A percentile compares a stretch with the other conserved stretches of the same genome.
These are phyloP conservation scores for Blastocystis sp. DNA, from an alignment of 352 stramenopile species.

Conservation along the genomic window DNA sequence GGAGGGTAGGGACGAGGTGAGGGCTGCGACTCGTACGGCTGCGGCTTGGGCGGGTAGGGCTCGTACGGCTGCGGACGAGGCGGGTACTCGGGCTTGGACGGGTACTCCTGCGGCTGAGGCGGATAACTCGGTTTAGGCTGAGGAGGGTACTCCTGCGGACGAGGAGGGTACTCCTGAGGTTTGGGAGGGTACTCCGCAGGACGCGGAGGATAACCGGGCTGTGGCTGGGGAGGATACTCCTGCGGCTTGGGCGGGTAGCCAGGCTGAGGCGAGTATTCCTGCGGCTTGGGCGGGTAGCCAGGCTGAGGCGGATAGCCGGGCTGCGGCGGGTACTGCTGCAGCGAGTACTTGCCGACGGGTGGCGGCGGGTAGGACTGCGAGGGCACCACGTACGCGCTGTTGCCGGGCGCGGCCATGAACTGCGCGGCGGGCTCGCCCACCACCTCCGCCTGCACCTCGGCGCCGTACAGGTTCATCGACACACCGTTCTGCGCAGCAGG, in stretches of 20 bases:
- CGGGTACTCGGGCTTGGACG: neutral
- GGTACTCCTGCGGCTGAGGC: neutral
- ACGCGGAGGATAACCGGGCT: neutral
- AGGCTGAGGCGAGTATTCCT: neutral
- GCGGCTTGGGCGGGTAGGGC: neutral
- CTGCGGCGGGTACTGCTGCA: neutral
- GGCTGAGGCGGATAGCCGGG: neutral
- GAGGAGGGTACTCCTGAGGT: neutral
- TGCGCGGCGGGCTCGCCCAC: neutral
- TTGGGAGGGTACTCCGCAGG: neutral
- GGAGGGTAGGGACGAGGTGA: neutral
- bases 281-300: neutral
- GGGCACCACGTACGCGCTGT: constrained; percentile 43
- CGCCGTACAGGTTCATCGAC: constrained; percentile 39
- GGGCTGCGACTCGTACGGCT: neutral
- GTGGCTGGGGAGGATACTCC: neutral
- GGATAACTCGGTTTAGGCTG: constrained; percentile 6
- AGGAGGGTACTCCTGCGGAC: neutral
- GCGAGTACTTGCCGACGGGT: too few relatives aligned
- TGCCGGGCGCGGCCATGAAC: neutral
- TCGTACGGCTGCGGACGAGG: neutral
- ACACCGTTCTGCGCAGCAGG: neutral
- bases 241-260: neutral
- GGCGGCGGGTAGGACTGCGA: neutral
- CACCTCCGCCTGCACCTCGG: neutral